Conservation (phyloP, 1,139 yeast species). For the Geotrichum bryndzae region DNA sequence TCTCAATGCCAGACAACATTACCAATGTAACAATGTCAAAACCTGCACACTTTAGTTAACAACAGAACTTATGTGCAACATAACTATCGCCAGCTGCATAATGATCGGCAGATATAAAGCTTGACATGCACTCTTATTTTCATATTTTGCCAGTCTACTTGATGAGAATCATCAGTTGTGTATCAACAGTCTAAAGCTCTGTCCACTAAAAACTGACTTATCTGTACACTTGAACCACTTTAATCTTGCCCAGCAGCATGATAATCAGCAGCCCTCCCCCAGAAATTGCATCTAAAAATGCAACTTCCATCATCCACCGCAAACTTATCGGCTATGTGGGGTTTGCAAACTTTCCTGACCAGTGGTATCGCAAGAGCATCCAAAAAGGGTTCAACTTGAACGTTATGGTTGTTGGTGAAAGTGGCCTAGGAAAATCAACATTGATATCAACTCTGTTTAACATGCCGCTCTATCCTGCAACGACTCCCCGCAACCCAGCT, state of each 20-base stretch:
- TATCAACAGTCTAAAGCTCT: not conserved
- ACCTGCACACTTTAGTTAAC: not conserved
- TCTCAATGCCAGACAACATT: not conserved
- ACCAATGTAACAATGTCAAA: not conserved
- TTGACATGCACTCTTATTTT: not conserved
- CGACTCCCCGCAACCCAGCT: slow-evolving; percentile 32
- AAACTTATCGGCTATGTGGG: slow-evolving; percentile 92
- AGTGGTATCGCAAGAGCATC: slow-evolving; percentile 94
- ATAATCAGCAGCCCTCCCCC: not conserved
- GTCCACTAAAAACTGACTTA: not conserved
- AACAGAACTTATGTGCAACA: not conserved
- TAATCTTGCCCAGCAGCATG: not conserved
- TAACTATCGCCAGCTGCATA: not conserved
- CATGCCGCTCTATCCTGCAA: slow-evolving; percentile 52
- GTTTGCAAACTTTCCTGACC: slow-evolving; percentile 95
- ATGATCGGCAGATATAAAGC: not conserved
- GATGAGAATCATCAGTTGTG: not conserved
- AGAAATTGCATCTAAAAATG: not conserved
- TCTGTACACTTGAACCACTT: not conserved
- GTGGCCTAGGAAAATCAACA: slow-evolving; percentile 92
- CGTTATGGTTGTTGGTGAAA: slow-evolving; percentile 53
- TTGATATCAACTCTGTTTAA: slow-evolving; percentile 87
- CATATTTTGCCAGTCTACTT: not conserved
- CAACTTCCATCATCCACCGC: slow-evolving; percentile 52
- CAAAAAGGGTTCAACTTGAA: slow-evolving; percentile 89